A percentile compares a stretch with the other conserved stretches of the same genome.
Conservation (phyloP, 73 alveolate genomes). For the Paramecium sonneborni region DNA sequence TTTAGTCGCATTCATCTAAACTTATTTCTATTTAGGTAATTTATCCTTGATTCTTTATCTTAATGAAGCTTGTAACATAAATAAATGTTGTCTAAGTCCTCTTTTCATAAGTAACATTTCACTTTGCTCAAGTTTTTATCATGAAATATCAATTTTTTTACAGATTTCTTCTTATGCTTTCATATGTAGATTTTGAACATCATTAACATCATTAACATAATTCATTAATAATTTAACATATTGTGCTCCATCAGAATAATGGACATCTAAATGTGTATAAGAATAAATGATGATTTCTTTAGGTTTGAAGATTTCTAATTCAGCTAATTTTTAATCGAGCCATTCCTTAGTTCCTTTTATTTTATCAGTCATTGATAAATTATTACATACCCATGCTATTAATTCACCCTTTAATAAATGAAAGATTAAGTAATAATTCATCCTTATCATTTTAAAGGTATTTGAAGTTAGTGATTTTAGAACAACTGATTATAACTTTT, state of each 20-base stretch:
- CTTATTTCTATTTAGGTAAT: slow-evolving; percentile 61
- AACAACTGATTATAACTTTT: slow-evolving; percentile 17
- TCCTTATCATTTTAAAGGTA: slow-evolving; percentile 49
- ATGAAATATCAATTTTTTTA: slow-evolving; percentile 58
- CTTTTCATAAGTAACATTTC: slow-evolving; percentile 68
- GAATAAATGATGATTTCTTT: background rate
- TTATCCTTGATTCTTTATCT: slow-evolving; percentile 69
- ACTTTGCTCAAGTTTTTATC: slow-evolving; percentile 59
- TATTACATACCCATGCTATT: slow-evolving; percentile 27
- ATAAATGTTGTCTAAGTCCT: slow-evolving; percentile 68
- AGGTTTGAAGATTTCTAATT: slow-evolving; percentile 48
- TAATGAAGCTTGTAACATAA: slow-evolving; percentile 64
- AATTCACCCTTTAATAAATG: background rate
- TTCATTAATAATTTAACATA: slow-evolving; percentile 51
- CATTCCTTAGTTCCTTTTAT: slow-evolving; percentile 41
- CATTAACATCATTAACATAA: slow-evolving; percentile 58
- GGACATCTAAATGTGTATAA: slow-evolving; percentile 45
- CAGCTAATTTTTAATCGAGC: slow-evolving; percentile 34
- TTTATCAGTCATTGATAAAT: slow-evolving; percentile 34
- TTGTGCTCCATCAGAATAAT: slow-evolving; percentile 46
- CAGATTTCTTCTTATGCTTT: slow-evolving; percentile 69
- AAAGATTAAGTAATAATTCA: slow-evolving; percentile 10
- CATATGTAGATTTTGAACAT: slow-evolving; percentile 60
- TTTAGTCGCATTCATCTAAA: slow-evolving; percentile 51
- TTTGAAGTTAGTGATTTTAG: slow-evolving; percentile 14